Base-by-base conservation (phyloP, 1,284 basidiomycete genomes). In the Ustilago tritici region DNA sequence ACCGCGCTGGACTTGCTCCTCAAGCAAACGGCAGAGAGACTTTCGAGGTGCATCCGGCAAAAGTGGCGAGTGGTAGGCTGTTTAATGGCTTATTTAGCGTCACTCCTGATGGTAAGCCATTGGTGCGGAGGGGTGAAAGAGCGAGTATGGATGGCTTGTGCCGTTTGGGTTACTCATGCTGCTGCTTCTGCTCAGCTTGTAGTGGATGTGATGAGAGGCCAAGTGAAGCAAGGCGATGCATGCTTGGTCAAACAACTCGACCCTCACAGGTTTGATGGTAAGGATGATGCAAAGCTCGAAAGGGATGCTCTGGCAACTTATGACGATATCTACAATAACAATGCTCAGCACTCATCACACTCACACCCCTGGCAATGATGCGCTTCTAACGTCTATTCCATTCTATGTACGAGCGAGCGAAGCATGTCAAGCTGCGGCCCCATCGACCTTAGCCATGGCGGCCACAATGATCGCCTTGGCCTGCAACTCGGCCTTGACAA, bases 401-500 rank as follows among this genome's bases (percentile, higher is more conserved):
- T 19, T 46, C 4, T 41, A 41, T 46, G n/a, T 46, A 46, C 19
- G 6, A 8, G 17, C 17, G 43, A 15, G 43, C 23, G 3, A 28
- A 46, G 19, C 5, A 19, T 6, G n/a, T 19, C 19, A 46, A 46
- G 43, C 43, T 5, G 56, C 31, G 14, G 41, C n/a, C 34, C 55
- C 64, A 23, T 53, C 38, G 52, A 72, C 57, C 46, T 72, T 67
- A 15, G 50, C 53, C 12, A 74, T 68, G 3, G 71, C 71, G 1
- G 71, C 56, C 12, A 62, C 65, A 50, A 74, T 74, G 19, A 69
- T 14, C n/a, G 56, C 52, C 38, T 65, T 69, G 2, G 71, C 71
- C 53, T 68, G 53, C 36, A 65, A 19, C 40, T 74, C 65, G 0
- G 71, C 71, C 50, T 65, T 68, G 23, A 58, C 41, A 35, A 69